Evolutionary conservation across 495 filamentous ascomycete genomes (phyloP).

Genomic region (Jackrogersella multiformis): DNA sequence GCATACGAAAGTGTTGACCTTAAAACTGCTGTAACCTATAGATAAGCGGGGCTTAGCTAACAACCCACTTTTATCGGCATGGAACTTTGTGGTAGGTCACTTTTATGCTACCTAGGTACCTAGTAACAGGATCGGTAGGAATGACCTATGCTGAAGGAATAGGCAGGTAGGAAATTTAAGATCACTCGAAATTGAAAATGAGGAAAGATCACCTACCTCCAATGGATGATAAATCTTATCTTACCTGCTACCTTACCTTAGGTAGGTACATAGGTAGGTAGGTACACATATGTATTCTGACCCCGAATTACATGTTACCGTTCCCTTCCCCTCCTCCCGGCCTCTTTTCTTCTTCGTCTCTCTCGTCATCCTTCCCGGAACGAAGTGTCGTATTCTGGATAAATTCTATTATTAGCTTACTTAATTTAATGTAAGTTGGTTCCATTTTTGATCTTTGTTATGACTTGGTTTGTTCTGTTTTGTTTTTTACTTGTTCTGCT

Average conservation of each 20-base stretch:
- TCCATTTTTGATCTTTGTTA: slow-evolving; percentile 2
- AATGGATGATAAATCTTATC: slow-evolving; percentile 11
- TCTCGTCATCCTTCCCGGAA: not conserved
- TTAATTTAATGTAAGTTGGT: slow-evolving; percentile 15
- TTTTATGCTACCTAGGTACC: not conserved
- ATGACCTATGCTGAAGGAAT: slow-evolving; percentile 21
- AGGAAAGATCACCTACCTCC: not conserved
- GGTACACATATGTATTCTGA: slow-evolving; percentile 6
- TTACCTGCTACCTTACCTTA: too few species aligned
- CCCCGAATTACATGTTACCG: slow-evolving; percentile 1
- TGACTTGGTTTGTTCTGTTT: too few species aligned
- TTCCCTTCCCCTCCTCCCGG: not conserved
- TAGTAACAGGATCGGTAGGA: not conserved
- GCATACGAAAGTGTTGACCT: slow-evolving; percentile 11
- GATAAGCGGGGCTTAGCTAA: not conserved
- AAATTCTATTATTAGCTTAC: not conserved
- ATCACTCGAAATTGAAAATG: not conserved
- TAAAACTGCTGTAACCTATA: too few species aligned
- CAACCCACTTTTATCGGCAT: slow-evolving; percentile 26
- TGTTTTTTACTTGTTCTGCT: too few species aligned
- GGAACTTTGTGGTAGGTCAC: slow-evolving; percentile 27
- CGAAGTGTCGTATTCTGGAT: not conserved
- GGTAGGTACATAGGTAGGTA: too few species aligned
- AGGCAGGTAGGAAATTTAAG: slow-evolving; percentile 12
- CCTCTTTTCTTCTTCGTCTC: slow-evolving; percentile 2